Percentiles rank a stretch among this genome's conserved stretches.
Conservation (phyloP, 1,139 yeast genomes). For the Taphrina communis region DNA sequence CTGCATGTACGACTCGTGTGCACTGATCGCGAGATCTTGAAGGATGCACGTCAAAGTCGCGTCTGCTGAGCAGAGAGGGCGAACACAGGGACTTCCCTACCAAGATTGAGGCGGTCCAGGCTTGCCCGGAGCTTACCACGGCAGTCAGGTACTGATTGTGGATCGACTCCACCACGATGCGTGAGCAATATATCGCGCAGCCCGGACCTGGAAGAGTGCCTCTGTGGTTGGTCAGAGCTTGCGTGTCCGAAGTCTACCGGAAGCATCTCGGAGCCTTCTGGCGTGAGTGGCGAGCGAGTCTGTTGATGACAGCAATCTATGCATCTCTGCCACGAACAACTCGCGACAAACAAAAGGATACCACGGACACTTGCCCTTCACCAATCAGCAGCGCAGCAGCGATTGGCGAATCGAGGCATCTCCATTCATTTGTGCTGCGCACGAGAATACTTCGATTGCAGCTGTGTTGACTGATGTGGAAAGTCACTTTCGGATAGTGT, state of each 20-base stretch:
- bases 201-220: background rate
- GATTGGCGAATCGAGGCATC: too few relatives aligned
- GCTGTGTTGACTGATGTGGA: too few relatives aligned
- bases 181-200: background rate
- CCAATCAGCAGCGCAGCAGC: too few relatives aligned
- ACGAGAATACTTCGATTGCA: too few relatives aligned
- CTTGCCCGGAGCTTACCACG: too few relatives aligned
- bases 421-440: too few relatives aligned
- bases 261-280: background rate
- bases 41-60: background rate
- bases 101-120: too few relatives aligned
- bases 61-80: background rate
- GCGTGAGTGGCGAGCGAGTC: background rate
- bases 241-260: background rate
- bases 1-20: background rate
- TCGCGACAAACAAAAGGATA: background rate
- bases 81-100: background rate
- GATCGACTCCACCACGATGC: background rate
- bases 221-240: background rate
- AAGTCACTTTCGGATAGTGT: too few relatives aligned
- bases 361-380: background rate
- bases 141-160: background rate
- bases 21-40: background rate
- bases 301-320: slow-evolving; percentile 4
- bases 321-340: background rate